A percentile compares a stretch with the other conserved stretches of the same genome.
Evolutionary conservation across 1,284 basidiomycete species (phyloP).

Genomic region (Leccinum ambiguum): DNA sequence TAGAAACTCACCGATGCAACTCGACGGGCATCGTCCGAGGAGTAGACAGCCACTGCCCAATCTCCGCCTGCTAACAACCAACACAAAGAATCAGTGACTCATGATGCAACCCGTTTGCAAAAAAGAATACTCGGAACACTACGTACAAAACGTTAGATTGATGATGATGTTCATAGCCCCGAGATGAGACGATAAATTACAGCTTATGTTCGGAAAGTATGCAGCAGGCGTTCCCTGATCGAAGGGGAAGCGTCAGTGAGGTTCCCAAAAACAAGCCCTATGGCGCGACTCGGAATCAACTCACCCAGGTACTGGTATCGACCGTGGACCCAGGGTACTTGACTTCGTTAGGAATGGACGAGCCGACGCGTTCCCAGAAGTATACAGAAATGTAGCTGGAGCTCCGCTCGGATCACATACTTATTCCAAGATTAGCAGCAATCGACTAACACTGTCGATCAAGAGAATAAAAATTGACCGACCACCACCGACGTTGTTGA

Average conservation of each 20-base stretch:
- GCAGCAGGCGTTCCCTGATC: conserved; percentile 24
- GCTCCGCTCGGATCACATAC: conserved; percentile 26
- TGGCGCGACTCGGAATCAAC: not conserved
- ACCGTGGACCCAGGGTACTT: not conserved
- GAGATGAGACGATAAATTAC: conserved; percentile 21
- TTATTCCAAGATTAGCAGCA: conserved; percentile 14
- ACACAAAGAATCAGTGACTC: not conserved
- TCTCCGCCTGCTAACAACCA: conserved; percentile 35
- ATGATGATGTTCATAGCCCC: conserved; percentile 27
- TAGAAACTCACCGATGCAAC: conserved; percentile 31
- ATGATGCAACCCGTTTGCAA: not conserved
- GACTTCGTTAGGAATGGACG: conserved; percentile 21
- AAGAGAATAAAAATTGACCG: conserved; percentile 34
- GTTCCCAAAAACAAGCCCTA: no score
- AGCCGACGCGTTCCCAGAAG: conserved; percentile 27
- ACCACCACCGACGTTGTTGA: conserved; percentile 65
- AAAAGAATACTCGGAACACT: not conserved
- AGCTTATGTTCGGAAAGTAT: conserved; percentile 20
- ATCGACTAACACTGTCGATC: not conserved
- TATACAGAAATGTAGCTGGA: conserved; percentile 18
- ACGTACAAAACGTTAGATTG: conserved; percentile 30
- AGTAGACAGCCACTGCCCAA: conserved; percentile 39
- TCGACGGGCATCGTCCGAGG: conserved; percentile 33
- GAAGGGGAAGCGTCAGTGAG: not conserved
- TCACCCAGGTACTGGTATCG: no score